Evolutionary conservation across 345 rosid species (phyloP).

Genomic region (Eucalyptus erythrocorys): DNA sequence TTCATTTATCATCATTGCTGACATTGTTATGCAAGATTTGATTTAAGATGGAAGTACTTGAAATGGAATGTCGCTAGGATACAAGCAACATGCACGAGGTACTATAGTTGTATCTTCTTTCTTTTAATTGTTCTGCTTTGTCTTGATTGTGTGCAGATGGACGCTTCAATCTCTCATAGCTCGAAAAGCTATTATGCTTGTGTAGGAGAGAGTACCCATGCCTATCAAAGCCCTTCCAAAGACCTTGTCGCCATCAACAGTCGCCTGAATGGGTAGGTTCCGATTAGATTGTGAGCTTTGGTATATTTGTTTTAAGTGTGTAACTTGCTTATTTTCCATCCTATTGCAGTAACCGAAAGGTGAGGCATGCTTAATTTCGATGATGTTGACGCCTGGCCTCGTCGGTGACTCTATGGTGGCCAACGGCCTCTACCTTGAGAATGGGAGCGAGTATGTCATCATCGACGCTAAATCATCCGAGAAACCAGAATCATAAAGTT

Average conservation of each 20-base stretch:
- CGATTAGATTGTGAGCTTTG: not conserved
- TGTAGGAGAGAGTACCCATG: constrained; percentile 98
- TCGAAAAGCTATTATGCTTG: constrained; percentile 91
- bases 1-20: not conserved
- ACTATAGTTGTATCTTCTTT: not conserved
- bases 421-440: constrained; percentile 68
- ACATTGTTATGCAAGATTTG: not conserved
- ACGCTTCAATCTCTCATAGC: constrained; percentile 81
- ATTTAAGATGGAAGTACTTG: not conserved
- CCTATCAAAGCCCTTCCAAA: constrained; percentile 97
- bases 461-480: constrained; percentile 23
- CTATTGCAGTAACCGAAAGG: constrained; percentile 36
- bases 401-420: constrained; percentile 96
- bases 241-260: constrained; percentile 83
- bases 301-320: not conserved
- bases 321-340: not conserved
- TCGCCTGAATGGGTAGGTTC: constrained; percentile 65
- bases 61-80: not conserved
- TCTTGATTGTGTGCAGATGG: constrained; percentile 48
- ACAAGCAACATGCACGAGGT: not conserved
- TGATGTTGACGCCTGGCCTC: constrained; percentile 67
- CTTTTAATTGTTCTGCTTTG: not conserved
- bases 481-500: constrained; percentile 14
- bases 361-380: constrained; percentile 68
- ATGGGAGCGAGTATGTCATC: constrained; percentile 33